Percentiles rank a stretch among this genome's conserved stretches.
phyloP scores from a whole-genome alignment of 176 grass and related monocot species.

The Saccharum spontaneum region DNA sequence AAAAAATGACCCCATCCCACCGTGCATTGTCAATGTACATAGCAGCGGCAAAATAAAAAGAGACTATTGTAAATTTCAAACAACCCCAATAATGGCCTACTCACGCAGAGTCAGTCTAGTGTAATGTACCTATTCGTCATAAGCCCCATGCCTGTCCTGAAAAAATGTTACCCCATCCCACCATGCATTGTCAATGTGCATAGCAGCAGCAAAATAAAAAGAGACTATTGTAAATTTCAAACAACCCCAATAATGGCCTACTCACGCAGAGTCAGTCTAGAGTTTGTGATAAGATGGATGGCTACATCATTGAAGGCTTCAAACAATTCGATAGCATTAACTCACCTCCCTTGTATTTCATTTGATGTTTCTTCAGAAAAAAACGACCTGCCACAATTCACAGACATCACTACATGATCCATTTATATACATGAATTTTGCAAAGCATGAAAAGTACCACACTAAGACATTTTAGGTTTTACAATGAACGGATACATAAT shows the following conservation, averaged over 20 bases:
- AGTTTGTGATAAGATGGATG: neutral
- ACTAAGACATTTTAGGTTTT: no score
- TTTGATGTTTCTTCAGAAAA: conserved; percentile 90
- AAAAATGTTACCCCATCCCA: conserved; percentile 99
- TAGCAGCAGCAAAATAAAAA: conserved; percentile 77
- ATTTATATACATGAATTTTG: conserved; percentile 24
- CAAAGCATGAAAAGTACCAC: no score
- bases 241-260: conserved; percentile 14
- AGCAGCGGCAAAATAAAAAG: conserved; percentile 75
- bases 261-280: neutral
- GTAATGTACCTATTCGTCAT: conserved; percentile 79
- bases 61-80: conserved; percentile 24
- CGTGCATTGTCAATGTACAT: conserved; percentile 96
- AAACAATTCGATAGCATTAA: conserved; percentile 24
- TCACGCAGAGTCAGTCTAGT: neutral
- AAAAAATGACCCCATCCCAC: conserved; percentile 98
- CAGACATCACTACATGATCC: neutral
- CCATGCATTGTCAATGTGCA: conserved; percentile 94
- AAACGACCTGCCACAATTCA: conserved; percentile 66
- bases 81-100: conserved; percentile 11
- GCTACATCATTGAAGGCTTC: neutral
- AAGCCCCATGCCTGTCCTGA: conserved; percentile 92
- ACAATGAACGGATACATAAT: no score
- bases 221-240: conserved; percentile 20
- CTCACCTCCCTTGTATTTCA: conserved; percentile 82